Conservation (phyloP, 1,284 basidiomycete genomes). For the Malassezia obtusa region DNA sequence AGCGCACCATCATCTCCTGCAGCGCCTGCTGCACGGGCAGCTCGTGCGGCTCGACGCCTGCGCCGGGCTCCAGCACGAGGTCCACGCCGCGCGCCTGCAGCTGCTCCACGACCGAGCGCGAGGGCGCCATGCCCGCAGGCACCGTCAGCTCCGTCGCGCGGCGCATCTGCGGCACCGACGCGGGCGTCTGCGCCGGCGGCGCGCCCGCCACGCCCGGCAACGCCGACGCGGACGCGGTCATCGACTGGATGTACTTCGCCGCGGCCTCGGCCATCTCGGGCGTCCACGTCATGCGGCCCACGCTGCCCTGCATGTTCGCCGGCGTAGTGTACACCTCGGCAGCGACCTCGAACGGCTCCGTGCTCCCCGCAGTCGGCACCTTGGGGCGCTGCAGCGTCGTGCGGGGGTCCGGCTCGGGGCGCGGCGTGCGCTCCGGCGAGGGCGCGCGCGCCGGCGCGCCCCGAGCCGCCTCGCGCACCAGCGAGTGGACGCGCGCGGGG, state of each 20-base stretch:
- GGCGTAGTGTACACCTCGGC: slow-evolving; percentile 19
- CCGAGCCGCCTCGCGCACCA: neutral
- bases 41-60: slow-evolving; percentile 18
- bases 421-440: neutral
- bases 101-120: slow-evolving; percentile 14
- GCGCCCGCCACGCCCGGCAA: neutral
- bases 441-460: neutral
- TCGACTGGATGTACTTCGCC: slow-evolving; percentile 16
- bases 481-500: neutral
- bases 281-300: slow-evolving; percentile 18
- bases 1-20: slow-evolving; percentile 45
- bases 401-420: neutral
- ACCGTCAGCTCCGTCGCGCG: neutral
- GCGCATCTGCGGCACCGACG: neutral
- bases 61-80: slow-evolving; percentile 9
- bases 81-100: slow-evolving; percentile 4
- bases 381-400: neutral
- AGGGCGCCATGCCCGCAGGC: slow-evolving; percentile 8
- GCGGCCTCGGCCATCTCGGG: slow-evolving; percentile 17
- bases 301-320: neutral
- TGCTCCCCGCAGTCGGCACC: neutral
- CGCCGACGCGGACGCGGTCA: slow-evolving; percentile 9
- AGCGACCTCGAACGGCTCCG: slow-evolving; percentile 10
- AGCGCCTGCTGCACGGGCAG: slow-evolving; percentile 33
- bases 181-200: neutral